Evolutionary conservation across 768 basidiomycete species (phyloP).

Genomic region (Cystofilobasidium bisporidii): DNA sequence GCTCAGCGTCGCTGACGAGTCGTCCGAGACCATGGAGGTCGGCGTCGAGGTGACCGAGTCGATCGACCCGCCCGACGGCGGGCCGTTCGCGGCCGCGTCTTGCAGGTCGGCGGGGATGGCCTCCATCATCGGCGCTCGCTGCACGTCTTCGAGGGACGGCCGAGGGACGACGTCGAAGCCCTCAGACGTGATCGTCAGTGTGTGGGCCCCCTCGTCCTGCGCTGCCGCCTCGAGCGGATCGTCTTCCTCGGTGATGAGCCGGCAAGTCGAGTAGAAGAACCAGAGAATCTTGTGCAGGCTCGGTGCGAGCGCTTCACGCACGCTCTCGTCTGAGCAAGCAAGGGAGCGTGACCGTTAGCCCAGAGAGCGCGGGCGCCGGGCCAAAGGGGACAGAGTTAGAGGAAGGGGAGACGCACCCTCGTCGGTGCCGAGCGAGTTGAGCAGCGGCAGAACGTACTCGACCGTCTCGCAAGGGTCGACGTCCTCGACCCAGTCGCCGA

Average conservation of each 20-base stretch:
- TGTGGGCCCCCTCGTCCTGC: neutral
- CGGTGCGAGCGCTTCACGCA: slow-evolving; percentile 75
- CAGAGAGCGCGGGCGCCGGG: too few species aligned
- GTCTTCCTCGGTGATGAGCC: slow-evolving; percentile 51
- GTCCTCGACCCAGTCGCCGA: slow-evolving; percentile 63
- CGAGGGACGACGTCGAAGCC: slow-evolving; percentile 34
- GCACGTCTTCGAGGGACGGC: slow-evolving; percentile 32
- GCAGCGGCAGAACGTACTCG: slow-evolving; percentile 85
- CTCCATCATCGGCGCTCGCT: neutral
- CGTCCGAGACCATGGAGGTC: neutral
- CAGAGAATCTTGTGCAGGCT: slow-evolving; percentile 74
- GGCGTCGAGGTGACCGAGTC: neutral
- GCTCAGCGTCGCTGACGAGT: neutral
- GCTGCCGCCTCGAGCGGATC: slow-evolving; percentile 26
- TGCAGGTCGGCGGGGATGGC: neutral
- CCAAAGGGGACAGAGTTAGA: too few species aligned
- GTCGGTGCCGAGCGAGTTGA: slow-evolving; percentile 73
- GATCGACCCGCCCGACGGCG: neutral
- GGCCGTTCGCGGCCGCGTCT: neutral
- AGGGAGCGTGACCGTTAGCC: too few species aligned
- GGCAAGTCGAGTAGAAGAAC: slow-evolving; percentile 82
- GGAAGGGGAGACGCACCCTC: too few species aligned
- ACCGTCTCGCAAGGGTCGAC: slow-evolving; percentile 79
- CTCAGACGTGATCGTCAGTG: slow-evolving; percentile 32
- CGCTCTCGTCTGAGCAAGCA: slow-evolving; percentile 79